These are phyloP conservation scores for Vaccinium vitisidaea DNA, from an alignment of 148 eudicot genomes.

Conservation along the genomic window DNA sequence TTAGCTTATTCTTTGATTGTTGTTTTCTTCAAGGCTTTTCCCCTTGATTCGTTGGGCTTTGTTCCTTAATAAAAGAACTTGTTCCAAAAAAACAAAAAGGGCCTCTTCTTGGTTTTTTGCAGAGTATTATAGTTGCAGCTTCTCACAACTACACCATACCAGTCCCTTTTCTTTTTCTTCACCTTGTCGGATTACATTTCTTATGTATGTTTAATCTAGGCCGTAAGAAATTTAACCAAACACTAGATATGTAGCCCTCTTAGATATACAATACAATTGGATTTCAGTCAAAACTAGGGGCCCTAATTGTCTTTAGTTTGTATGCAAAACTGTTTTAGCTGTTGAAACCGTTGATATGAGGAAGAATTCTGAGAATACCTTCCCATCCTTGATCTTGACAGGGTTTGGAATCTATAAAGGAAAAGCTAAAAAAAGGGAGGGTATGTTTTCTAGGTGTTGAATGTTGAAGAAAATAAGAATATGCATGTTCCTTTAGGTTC, in stretches of 20 bases:
- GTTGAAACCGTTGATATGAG: background rate
- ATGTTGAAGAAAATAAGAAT: too few species aligned
- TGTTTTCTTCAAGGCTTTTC: too few species aligned
- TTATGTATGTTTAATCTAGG: background rate
- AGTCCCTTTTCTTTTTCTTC: background rate
- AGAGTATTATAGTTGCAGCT: background rate
- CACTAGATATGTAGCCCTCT: too few species aligned
- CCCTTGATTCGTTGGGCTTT: too few species aligned
- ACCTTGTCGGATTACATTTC: background rate
- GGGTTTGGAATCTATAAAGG: background rate
- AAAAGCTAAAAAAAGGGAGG: background rate
- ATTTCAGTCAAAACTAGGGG: background rate
- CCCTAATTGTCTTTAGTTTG: too few species aligned
- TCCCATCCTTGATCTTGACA: background rate
- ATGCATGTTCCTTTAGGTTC: too few species aligned
- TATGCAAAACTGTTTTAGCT: background rate
- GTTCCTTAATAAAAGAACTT: too few species aligned
- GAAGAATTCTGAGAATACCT: background rate
- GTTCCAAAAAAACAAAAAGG: background rate
- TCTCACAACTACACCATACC: background rate
- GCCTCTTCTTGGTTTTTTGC: background rate
- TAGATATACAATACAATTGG: too few species aligned
- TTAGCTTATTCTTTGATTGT: too few species aligned
- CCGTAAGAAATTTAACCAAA: background rate
- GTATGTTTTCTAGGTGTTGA: too few species aligned